Percentiles rank a stretch among this genome's conserved stretches.
These are phyloP conservation scores for Bruguiera hainesii DNA, from an alignment of 441 rosid species.

Conservation along the genomic window DNA sequence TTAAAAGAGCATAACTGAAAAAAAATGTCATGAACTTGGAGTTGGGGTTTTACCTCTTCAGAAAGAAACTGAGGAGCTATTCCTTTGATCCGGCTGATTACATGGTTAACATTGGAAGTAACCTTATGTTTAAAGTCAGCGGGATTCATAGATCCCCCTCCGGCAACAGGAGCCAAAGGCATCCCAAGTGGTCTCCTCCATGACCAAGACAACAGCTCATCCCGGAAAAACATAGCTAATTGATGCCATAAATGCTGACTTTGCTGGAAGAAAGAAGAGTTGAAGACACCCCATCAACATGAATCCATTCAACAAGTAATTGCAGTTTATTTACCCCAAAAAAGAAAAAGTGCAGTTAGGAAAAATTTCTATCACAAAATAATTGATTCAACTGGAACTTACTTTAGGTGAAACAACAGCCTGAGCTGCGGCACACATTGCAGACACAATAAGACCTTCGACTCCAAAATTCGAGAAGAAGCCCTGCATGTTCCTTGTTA, in stretches of 20 bases:
- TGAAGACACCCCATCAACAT: conserved; percentile 1
- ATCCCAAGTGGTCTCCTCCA: conserved; percentile 88
- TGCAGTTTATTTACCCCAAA: no score
- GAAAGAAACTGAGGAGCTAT: conserved; percentile 75
- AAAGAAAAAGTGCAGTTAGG: neutral
- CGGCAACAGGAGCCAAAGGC: conserved; percentile 53
- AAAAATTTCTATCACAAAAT: neutral
- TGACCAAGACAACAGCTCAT: conserved; percentile 90
- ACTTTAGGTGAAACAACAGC: conserved; percentile 89
- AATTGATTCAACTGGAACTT: conserved; percentile 18
- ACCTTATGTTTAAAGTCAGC: conserved; percentile 76
- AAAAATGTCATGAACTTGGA: no score
- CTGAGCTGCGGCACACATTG: conserved; percentile 92
- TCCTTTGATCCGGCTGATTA: conserved; percentile 65
- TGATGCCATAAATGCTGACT: conserved; percentile 88
- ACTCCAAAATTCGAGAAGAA: conserved; percentile 95
- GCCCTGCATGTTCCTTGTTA: conserved; percentile 92
- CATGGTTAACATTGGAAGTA: conserved; percentile 71
- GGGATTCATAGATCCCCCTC: conserved; percentile 60
- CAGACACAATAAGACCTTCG: conserved; percentile 88
- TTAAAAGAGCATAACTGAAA: no score
- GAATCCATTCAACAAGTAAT: no score
- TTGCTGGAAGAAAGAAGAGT: conserved; percentile 54
- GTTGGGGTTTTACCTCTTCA: conserved; percentile 65
- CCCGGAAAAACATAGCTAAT: conserved; percentile 95